Evolutionary conservation across 352 stramenopile genomes (phyloP).

Genomic region (Phytophthora sansomeana): DNA sequence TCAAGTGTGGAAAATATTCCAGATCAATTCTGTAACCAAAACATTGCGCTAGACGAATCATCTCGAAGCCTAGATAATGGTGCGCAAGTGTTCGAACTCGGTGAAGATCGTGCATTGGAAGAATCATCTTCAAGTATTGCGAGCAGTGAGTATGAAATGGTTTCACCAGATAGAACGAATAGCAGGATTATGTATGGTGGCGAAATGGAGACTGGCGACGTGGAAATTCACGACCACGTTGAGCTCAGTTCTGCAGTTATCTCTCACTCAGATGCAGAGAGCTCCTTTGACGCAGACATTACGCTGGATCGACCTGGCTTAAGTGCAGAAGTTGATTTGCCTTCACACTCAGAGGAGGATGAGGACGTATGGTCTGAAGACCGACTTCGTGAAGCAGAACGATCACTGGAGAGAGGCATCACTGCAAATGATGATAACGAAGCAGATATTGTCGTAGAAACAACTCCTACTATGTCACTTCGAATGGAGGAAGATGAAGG

Average conservation of each 20-base stretch:
- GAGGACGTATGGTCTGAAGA: conserved; percentile 31
- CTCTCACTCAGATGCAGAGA: conserved; percentile 12
- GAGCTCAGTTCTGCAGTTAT: background rate
- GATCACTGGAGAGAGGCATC: background rate
- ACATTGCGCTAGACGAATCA: background rate
- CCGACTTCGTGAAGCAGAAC: conserved; percentile 27
- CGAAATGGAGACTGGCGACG: conserved; percentile 1
- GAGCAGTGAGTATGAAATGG: conserved; percentile 3
- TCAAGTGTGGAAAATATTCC: background rate
- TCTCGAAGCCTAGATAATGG: background rate
- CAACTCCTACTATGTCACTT: background rate
- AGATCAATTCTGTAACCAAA: background rate
- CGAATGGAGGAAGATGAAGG: conserved; percentile 9
- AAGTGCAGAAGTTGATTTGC: background rate
- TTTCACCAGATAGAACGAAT: background rate
- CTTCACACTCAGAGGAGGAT: conserved; percentile 8
- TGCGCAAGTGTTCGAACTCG: background rate
- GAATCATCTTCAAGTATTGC: conserved; percentile 1
- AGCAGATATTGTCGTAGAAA: background rate
- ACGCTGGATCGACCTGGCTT: conserved; percentile 8
- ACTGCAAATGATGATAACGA: background rate
- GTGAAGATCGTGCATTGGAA: conserved; percentile 9
- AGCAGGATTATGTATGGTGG: background rate
- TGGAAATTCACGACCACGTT: background rate
- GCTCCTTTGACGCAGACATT: conserved; percentile 21